Conservation (phyloP, 1,139 yeast genomes). For the Hanseniaspora sp. region DNA sequence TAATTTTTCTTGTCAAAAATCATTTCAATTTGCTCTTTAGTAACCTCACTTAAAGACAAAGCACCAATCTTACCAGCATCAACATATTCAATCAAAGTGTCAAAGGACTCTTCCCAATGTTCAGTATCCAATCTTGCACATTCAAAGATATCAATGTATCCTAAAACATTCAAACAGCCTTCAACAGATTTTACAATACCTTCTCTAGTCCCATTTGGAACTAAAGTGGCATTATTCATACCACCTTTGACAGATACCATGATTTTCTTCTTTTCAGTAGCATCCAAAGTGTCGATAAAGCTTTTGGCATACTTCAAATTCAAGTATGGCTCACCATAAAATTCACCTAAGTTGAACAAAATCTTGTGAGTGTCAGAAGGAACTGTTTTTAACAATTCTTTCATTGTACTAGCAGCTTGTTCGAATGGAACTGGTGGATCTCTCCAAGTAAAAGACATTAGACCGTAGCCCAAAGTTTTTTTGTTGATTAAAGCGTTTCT, state of each 20-base stretch:
- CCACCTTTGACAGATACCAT: conserved; percentile 63
- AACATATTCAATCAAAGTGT: conserved; percentile 41
- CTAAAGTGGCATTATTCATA: conserved; percentile 29
- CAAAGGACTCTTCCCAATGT: conserved; percentile 33
- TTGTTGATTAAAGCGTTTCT: conserved; percentile 4
- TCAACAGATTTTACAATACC: conserved; percentile 42
- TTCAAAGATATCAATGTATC: conserved; percentile 49
- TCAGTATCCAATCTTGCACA: conserved; percentile 57
- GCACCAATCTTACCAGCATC: conserved; percentile 51
- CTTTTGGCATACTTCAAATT: conserved; percentile 46
- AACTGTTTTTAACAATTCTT: conserved; percentile 35
- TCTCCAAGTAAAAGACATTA: conserved; percentile 42
- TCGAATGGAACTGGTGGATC: conserved; percentile 36
- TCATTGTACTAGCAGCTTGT: conserved; percentile 35
- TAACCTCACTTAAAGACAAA: conserved; percentile 61
- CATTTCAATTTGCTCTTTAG: conserved; percentile 45
- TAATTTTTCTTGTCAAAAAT: conserved; percentile 38
- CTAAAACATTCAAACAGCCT: conserved; percentile 37
- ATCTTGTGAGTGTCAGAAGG: conserved; percentile 39
- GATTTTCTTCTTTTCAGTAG: conserved; percentile 43
- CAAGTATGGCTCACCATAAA: conserved; percentile 50
- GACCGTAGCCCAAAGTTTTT: conserved; percentile 27
- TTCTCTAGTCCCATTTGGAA: conserved; percentile 43
- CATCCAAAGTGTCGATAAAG: conserved; percentile 44
- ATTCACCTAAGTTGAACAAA: conserved; percentile 65